phyloP scores from a whole-genome alignment of 1,139 yeast species.

The Hemisphaericaspora xylofermentans region DNA sequence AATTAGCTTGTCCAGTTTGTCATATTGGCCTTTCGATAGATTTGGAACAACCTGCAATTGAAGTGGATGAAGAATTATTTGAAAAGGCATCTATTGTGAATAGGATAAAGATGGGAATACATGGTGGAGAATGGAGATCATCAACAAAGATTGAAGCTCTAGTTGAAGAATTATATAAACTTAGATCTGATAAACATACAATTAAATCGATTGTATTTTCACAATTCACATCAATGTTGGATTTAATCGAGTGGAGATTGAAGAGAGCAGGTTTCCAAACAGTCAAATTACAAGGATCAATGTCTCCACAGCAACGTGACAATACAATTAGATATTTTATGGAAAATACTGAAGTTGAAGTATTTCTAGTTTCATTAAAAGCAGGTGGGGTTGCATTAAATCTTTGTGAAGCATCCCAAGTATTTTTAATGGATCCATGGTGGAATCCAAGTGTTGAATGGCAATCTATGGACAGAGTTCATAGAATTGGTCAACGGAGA shows the following conservation, averaged over 20 bases:
- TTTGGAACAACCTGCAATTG: slow-evolving; percentile 81
- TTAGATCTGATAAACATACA: slow-evolving; percentile 83
- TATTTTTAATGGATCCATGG: slow-evolving; percentile 95
- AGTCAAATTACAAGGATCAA: slow-evolving; percentile 90
- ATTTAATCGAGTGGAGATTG: slow-evolving; percentile 91
- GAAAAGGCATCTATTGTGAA: slow-evolving; percentile 85
- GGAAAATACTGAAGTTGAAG: slow-evolving; percentile 90
- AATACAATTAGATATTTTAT: slow-evolving; percentile 86
- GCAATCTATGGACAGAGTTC: slow-evolving; percentile 98
- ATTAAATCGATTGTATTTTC: slow-evolving; percentile 95
- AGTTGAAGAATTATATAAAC: slow-evolving; percentile 85
- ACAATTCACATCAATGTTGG: slow-evolving; percentile 95
- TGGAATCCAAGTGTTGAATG: slow-evolving; percentile 99
- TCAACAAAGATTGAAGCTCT: slow-evolving; percentile 96
- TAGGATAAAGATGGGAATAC: slow-evolving; percentile 70
- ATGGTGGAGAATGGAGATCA: slow-evolving; percentile 82
- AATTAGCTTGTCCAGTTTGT: slow-evolving; percentile 90
- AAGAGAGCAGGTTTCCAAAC: slow-evolving; percentile 93
- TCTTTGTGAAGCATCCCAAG: slow-evolving; percentile 95
- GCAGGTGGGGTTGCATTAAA: slow-evolving; percentile 99
- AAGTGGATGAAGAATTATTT: slow-evolving; percentile 62
- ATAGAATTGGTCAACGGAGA: slow-evolving; percentile 92
- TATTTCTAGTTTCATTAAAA: slow-evolving; percentile 87
- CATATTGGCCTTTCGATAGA: slow-evolving; percentile 91
- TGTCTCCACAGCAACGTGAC: slow-evolving; percentile 95